Conservation (phyloP, 192 early-diverging fungal species). For the Coemansia sp. region DNA sequence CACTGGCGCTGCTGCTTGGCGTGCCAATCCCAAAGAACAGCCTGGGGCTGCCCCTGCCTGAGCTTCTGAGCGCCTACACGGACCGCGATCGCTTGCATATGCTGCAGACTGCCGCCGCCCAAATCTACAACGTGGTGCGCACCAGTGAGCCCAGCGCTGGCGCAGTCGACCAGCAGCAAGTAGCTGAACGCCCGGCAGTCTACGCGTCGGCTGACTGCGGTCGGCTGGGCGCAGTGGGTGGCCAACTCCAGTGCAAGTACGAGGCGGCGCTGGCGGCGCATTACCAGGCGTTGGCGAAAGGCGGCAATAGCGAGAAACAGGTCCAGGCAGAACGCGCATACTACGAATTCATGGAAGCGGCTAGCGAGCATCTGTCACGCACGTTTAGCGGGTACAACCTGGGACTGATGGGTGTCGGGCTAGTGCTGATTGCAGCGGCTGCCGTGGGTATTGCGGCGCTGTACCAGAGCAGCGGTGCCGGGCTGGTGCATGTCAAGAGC, state of each 20-base stretch:
- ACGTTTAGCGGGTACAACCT: slow-evolving; percentile 47
- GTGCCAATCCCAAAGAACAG: slow-evolving; percentile 53
- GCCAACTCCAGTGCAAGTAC: slow-evolving; percentile 34
- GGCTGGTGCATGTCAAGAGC: slow-evolving; percentile 8
- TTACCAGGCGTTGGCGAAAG: background rate
- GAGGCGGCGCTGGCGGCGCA: slow-evolving; percentile 22
- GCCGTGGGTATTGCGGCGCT: slow-evolving; percentile 8
- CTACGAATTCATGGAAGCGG: slow-evolving; percentile 30
- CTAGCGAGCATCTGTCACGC: slow-evolving; percentile 35
- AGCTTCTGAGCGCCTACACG: slow-evolving; percentile 30
- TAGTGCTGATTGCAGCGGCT: slow-evolving; percentile 18
- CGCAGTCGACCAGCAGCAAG: background rate
- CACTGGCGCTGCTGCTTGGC: slow-evolving; percentile 51
- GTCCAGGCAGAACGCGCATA: slow-evolving; percentile 21
- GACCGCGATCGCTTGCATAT: slow-evolving; percentile 41
- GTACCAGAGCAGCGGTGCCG: slow-evolving; percentile 9
- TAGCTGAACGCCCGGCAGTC: background rate
- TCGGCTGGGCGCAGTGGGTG: background rate
- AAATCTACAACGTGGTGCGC: slow-evolving; percentile 50
- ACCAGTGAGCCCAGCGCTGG: slow-evolving; percentile 21
- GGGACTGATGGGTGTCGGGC: slow-evolving; percentile 33
- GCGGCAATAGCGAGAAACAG: background rate
- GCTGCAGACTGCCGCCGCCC: slow-evolving; percentile 61
- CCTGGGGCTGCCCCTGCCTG: slow-evolving; percentile 42
- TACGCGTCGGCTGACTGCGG: slow-evolving; percentile 2